Conservation (phyloP, 176 grass and related monocot species). For the Triticum urartu region DNA sequence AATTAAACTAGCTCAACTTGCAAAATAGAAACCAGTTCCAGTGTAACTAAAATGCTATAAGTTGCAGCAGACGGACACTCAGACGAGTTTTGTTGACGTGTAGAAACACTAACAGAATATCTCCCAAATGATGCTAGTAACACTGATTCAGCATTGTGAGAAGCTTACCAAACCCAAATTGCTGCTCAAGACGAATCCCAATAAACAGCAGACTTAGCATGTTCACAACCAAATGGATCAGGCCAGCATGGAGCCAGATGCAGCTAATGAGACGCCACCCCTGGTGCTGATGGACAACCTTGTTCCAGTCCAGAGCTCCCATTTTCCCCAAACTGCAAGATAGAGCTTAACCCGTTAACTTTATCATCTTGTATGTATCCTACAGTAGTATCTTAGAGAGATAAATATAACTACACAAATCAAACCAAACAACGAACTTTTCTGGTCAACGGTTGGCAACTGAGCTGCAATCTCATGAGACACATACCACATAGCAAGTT, state of each 20-base stretch:
- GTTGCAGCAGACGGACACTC: too few relatives aligned
- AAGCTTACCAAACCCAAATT: slow-evolving; percentile 93
- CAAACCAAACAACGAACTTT: not conserved
- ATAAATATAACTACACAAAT: not conserved
- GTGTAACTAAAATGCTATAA: too few relatives aligned
- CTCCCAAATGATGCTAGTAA: not conserved
- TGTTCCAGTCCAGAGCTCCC: slow-evolving; percentile 93
- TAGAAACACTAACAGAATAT: not conserved
- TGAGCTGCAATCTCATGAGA: not conserved
- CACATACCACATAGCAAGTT: not conserved
- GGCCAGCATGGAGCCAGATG: slow-evolving; percentile 83
- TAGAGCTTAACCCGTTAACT: not conserved
- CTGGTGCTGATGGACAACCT: slow-evolving; percentile 76
- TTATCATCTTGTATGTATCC: not conserved
- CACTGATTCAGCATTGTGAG: not conserved
- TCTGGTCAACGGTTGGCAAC: not conserved
- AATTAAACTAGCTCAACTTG: not conserved
- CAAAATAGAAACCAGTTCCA: not conserved
- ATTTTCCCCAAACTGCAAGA: slow-evolving; percentile 71
- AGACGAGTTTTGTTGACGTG: too few relatives aligned
- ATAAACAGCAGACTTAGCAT: slow-evolving; percentile 94
- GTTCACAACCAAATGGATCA: slow-evolving; percentile 93
- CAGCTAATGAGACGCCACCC: slow-evolving; percentile 85
- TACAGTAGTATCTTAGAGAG: not conserved
- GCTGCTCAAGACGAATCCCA: slow-evolving; percentile 93